phyloP scores from a whole-genome alignment of 78 protist species.

The Thecamonas trahens region DNA sequence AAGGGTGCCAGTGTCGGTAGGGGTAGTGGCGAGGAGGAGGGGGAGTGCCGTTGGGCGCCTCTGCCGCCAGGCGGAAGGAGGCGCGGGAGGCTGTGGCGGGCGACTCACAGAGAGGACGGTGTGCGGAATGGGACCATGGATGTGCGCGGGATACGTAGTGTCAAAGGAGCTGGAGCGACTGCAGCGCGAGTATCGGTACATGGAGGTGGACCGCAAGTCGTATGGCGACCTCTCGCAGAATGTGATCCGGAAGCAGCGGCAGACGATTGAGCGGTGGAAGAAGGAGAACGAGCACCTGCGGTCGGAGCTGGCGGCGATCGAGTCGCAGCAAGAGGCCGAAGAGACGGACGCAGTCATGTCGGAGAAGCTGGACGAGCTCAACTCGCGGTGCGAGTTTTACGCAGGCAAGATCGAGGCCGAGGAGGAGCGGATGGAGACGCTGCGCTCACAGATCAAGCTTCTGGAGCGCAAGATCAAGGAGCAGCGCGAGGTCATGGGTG shows the following conservation, averaged over 20 bases:
- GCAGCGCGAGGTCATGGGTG: slow-evolving; percentile 41
- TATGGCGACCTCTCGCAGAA: slow-evolving; percentile 4
- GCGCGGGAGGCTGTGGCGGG: too few relatives aligned
- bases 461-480: not conserved
- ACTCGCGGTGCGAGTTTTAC: not conserved
- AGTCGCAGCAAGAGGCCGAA: not conserved
- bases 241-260: not conserved
- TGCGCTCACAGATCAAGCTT: not conserved
- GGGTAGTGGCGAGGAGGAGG: too few relatives aligned
- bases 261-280: not conserved
- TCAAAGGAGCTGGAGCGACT: slow-evolving; percentile 10
- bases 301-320: not conserved
- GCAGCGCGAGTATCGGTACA: slow-evolving; percentile 16
- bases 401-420: not conserved
- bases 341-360: not conserved
- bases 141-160: too few relatives aligned
- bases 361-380: not conserved
- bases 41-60: too few relatives aligned
- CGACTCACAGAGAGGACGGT: too few relatives aligned
- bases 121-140: too few relatives aligned
- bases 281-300: slow-evolving; percentile 9
- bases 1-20: too few relatives aligned
- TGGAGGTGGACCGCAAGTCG: slow-evolving; percentile 21
- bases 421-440: not conserved
- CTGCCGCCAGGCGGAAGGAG: too few relatives aligned